Evolutionary conservation across 352 stramenopile genomes (phyloP).

Genomic region (Aphanomyces stellatus): DNA sequence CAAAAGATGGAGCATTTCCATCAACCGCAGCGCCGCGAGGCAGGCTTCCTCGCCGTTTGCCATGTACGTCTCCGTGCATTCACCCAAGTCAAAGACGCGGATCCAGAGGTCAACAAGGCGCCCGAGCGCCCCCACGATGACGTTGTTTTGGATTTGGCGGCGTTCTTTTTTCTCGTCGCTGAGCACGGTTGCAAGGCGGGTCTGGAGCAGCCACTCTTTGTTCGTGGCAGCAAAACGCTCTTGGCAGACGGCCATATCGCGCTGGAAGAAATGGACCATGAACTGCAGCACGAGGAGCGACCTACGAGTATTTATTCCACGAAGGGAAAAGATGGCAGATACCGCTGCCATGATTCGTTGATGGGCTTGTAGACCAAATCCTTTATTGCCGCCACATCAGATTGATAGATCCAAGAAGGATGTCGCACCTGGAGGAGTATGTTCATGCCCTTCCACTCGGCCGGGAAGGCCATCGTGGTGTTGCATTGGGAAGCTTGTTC

Average conservation of each 20-base stretch:
- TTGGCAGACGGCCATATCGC: constrained; percentile 51
- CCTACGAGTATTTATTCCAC: not conserved
- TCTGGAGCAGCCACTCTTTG: constrained; percentile 55
- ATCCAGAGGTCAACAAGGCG: constrained; percentile 53
- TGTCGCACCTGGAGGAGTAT: not conserved
- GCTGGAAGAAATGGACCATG: constrained; percentile 70
- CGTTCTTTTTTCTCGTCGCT: constrained; percentile 18
- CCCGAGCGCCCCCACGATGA: constrained; percentile 54
- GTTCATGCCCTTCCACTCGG: constrained; percentile 44
- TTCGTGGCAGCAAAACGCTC: constrained; percentile 32
- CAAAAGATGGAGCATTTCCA: constrained; percentile 75
- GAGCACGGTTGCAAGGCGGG: constrained; percentile 50
- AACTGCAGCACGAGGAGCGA: constrained; percentile 69
- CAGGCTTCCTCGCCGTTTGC: constrained; percentile 59
- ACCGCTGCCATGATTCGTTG: constrained; percentile 10
- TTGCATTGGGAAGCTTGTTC: constrained; percentile 61
- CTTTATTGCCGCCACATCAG: constrained; percentile 34
- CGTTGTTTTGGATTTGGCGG: constrained; percentile 40
- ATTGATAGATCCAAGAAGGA: not conserved
- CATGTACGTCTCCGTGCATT: not conserved
- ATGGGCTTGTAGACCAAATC: constrained; percentile 48
- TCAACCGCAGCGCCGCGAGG: constrained; percentile 47
- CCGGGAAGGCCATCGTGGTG: constrained; percentile 48
- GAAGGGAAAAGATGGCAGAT: not conserved
- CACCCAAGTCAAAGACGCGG: constrained; percentile 39